These are phyloP conservation scores for Aspergillus tubingensis DNA, from an alignment of 2,329 filamentous ascomycete genomes.

Conservation along the genomic window DNA sequence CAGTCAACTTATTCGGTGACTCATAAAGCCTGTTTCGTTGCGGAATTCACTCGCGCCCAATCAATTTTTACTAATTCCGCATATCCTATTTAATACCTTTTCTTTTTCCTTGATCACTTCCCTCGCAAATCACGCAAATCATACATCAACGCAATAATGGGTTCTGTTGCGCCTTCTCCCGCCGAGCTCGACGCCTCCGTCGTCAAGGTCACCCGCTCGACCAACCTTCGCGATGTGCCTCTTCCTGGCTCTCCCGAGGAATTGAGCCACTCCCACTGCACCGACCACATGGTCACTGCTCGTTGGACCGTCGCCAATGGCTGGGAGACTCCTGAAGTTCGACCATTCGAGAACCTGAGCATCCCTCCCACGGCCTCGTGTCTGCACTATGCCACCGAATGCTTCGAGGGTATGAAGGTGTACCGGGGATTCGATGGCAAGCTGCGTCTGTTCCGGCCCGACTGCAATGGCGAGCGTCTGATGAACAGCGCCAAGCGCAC, in stretches of 20 bases:
- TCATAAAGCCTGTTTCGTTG: neutral
- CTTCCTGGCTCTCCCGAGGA: constrained; percentile 43
- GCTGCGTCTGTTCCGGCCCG: constrained; percentile 75
- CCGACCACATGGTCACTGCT: constrained; percentile 85
- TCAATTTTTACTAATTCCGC: neutral
- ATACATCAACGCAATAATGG: constrained; percentile 28
- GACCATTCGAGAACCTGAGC: constrained; percentile 73
- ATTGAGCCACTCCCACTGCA: constrained; percentile 52
- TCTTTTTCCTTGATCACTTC: neutral
- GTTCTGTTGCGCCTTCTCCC: constrained; percentile 30
- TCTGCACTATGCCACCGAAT: constrained; percentile 87
- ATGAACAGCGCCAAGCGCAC: constrained; percentile 61
- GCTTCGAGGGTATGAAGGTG: constrained; percentile 83
- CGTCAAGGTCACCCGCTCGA: constrained; percentile 41
- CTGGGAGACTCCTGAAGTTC: constrained; percentile 73
- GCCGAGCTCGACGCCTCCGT: constrained; percentile 44
- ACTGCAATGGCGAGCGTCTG: constrained; percentile 70
- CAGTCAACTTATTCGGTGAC: neutral
- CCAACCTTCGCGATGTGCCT: constrained; percentile 39
- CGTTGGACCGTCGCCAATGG: constrained; percentile 66
- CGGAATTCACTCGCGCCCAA: neutral
- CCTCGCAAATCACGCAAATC: neutral
- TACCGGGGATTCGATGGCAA: constrained; percentile 69
- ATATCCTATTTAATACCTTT: neutral
- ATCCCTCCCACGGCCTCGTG: constrained; percentile 80